Base-by-base conservation (phyloP, 345 rosid genomes). In the Pistacia atlantica region DNA sequence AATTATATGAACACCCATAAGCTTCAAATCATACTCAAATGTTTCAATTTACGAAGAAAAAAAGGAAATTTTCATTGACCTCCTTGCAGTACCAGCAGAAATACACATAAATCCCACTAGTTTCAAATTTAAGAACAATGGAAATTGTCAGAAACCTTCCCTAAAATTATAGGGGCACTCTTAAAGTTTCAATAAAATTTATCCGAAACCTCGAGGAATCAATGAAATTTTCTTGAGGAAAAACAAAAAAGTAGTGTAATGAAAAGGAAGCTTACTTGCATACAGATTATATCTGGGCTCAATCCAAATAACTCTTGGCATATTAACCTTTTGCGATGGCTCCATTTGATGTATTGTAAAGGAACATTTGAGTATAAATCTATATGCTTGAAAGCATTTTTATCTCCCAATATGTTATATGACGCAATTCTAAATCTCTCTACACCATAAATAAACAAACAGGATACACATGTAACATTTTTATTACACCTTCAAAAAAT, bases 331-430 rank as follows among this genome's bases (percentile, higher is more conserved):
- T 88, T 90, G 62, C 97, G 89, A 70, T 90, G 81, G 45, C 79
- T 84, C 97, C 98, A 93, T 56, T 84, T 89, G 74, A 93, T 52
- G 81, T 84, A 83, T 72, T 67, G 55, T 11, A 83, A 81, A 66
- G 93, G 85, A 37, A 93, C 91, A 66, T 89, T 87, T 58, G 80
- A 45, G 81, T 91, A 93, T 75, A 93, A 69, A 81, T 89, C 91
- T 69, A 55, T 78, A 85, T 91, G 98, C 22, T 86, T 83, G 22
- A 65, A 87, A 62, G 95, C 87, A 81, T 93, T 91, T 77, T 82
- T 80, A 60, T 89, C 92, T 71, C 89, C 98, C 82, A 93, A 69
- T 81, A 93, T 89, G 80, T 93, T 93, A 85, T 93, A 91, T 0
- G 95, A 91, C 62, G 86, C 89, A 60, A 93, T 78, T 0, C 79